phyloP scores from a whole-genome alignment of 768 basidiomycete species.

The Hortiboletus flavorubellus region DNA sequence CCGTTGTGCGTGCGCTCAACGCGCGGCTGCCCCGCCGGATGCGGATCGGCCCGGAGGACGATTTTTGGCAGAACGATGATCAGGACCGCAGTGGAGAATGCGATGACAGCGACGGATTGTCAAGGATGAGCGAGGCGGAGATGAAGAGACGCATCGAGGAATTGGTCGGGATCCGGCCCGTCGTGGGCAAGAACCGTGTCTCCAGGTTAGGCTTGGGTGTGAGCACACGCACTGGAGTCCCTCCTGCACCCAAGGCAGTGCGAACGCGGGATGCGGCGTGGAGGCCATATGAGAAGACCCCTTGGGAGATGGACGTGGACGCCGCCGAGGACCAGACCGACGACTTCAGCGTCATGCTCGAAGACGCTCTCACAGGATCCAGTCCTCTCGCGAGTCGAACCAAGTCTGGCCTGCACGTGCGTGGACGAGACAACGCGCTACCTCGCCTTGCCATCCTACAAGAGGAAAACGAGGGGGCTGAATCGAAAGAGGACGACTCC shows the following conservation, averaged over 20 bases:
- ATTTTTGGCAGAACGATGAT: slow-evolving; percentile 15
- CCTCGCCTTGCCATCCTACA: slow-evolving; percentile 22
- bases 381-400: slow-evolving; percentile 27
- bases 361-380: slow-evolving; percentile 21
- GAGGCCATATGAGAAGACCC: slow-evolving; percentile 15
- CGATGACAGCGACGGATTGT: slow-evolving; percentile 9
- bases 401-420: slow-evolving; percentile 5
- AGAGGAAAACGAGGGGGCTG: slow-evolving; percentile 27
- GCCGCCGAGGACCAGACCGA: slow-evolving; percentile 1
- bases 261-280: slow-evolving; percentile 23
- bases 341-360: slow-evolving; percentile 5
- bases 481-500: slow-evolving; percentile 6
- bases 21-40: slow-evolving; percentile 49
- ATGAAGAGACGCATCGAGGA: slow-evolving; percentile 58
- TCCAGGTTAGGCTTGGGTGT: slow-evolving; percentile 25
- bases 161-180: slow-evolving; percentile 51
- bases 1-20: slow-evolving; percentile 55
- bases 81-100: neutral
- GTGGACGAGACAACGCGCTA: slow-evolving; percentile 3
- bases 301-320: slow-evolving; percentile 28
- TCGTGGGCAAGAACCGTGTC: slow-evolving; percentile 31
- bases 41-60: slow-evolving; percentile 43
- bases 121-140: slow-evolving; percentile 35
- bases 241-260: slow-evolving; percentile 25
- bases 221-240: slow-evolving; percentile 25